These are phyloP conservation scores for Fusarium xylarioides DNA, from an alignment of 2,329 filamentous ascomycete species.

Conservation along the genomic window DNA sequence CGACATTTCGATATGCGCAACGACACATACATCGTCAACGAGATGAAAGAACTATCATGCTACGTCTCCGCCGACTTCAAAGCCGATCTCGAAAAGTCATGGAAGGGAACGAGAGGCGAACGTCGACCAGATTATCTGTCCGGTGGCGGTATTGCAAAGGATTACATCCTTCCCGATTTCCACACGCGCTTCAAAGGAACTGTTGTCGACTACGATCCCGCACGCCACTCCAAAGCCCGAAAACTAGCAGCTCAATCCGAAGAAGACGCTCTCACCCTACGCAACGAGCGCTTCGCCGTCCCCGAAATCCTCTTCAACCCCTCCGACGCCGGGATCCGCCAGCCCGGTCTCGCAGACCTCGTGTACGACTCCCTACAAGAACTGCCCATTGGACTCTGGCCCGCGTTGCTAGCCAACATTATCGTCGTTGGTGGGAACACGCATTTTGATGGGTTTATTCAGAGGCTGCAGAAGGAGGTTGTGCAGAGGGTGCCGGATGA, in stretches of 20 bases:
- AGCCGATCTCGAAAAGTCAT: slow-evolving; percentile 80
- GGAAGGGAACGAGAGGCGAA: slow-evolving; percentile 78
- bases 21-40: slow-evolving; percentile 91
- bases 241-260: slow-evolving; percentile 54
- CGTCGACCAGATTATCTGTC: slow-evolving; percentile 58
- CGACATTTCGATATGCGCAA: slow-evolving; percentile 96
- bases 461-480: slow-evolving; percentile 80
- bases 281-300: slow-evolving; percentile 90
- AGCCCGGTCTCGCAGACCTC: slow-evolving; percentile 84
- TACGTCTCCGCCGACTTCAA: slow-evolving; percentile 84
- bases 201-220: slow-evolving; percentile 79
- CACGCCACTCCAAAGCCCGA: slow-evolving; percentile 62
- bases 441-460: slow-evolving; percentile 80
- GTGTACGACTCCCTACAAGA: slow-evolving; percentile 79
- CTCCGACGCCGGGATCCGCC: slow-evolving; percentile 82
- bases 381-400: slow-evolving; percentile 84
- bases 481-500: slow-evolving; percentile 77
- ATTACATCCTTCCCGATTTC: slow-evolving; percentile 91
- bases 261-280: slow-evolving; percentile 86
- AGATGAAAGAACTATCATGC: slow-evolving; percentile 92
- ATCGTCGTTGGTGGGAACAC: slow-evolving; percentile 89
- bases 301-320: slow-evolving; percentile 92
- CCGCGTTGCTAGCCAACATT: slow-evolving; percentile 85
- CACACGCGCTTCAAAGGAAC: slow-evolving; percentile 70
- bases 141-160: slow-evolving; percentile 75